Evolutionary conservation across 371 early-diverging fungal species (phyloP).

Genomic region (Mortierella sp.): DNA sequence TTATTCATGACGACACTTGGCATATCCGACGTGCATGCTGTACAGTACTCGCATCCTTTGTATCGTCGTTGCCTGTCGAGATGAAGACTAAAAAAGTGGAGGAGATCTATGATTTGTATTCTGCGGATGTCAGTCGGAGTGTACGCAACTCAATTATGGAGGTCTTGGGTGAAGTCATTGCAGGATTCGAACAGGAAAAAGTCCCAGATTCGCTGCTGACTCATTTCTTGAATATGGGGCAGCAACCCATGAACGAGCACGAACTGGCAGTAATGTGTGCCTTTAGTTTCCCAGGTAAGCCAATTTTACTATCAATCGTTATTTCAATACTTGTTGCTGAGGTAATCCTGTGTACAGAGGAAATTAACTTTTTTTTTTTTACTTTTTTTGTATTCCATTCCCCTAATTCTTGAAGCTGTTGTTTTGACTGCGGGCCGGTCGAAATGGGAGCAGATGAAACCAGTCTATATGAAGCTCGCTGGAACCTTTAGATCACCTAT

Average conservation of each 20-base stretch:
- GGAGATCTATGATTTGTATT: conserved; percentile 63
- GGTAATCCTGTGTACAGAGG: background rate
- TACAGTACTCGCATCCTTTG: conserved; percentile 63
- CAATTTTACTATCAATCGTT: background rate
- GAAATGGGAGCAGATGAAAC: conserved; percentile 61
- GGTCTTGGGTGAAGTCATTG: conserved; percentile 68
- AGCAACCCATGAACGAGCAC: conserved; percentile 59
- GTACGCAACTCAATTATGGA: conserved; percentile 72
- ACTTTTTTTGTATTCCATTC: background rate
- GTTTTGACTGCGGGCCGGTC: conserved; percentile 72
- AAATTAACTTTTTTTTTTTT: conserved; percentile 1
- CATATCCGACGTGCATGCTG: conserved; percentile 72
- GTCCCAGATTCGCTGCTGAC: conserved; percentile 64
- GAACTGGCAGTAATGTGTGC: conserved; percentile 72
- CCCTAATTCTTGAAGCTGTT: conserved; percentile 56
- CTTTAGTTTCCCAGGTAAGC: conserved; percentile 68
- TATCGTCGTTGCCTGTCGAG: conserved; percentile 62
- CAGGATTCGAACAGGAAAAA: conserved; percentile 60
- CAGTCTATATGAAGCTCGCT: conserved; percentile 49
- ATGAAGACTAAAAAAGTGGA: conserved; percentile 55
- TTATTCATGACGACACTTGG: conserved; percentile 71
- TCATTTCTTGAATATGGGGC: conserved; percentile 50
- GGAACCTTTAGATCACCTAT: conserved; percentile 47
- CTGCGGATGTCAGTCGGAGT: conserved; percentile 68
- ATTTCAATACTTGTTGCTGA: background rate